Conservation (phyloP, 805 yeast species). For the Candida alai region DNA sequence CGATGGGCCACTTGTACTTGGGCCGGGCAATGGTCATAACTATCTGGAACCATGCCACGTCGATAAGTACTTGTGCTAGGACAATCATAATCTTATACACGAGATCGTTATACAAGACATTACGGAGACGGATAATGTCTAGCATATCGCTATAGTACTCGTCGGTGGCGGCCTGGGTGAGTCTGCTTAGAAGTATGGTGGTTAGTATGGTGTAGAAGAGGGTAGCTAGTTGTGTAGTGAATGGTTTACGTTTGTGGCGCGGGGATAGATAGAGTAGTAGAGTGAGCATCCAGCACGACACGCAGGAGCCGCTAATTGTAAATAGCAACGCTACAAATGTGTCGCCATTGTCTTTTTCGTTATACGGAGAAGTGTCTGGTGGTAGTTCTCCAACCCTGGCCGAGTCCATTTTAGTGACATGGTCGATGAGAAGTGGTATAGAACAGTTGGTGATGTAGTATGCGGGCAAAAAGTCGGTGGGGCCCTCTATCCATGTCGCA, state of each 20-base stretch:
- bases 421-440: constrained; percentile 20
- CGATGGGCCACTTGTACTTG: constrained; percentile 24
- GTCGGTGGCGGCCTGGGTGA: constrained; percentile 41
- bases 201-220: constrained; percentile 50
- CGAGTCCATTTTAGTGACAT: constrained; percentile 4
- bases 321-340: constrained; percentile 45
- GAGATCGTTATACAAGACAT: constrained; percentile 32
- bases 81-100: constrained; percentile 36
- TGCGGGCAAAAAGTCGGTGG: constrained; percentile 30
- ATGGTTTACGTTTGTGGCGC: constrained; percentile 50
- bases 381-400: background rate
- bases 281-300: constrained; percentile 69
- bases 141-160: constrained; percentile 56
- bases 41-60: constrained; percentile 55
- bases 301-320: constrained; percentile 51
- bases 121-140: constrained; percentile 43
- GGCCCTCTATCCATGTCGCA: constrained; percentile 13
- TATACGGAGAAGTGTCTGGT: constrained; percentile 22
- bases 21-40: constrained; percentile 30
- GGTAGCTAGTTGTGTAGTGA: constrained; percentile 55
- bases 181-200: constrained; percentile 46
- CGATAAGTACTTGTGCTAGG: constrained; percentile 42
- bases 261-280: constrained; percentile 52
- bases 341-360: constrained; percentile 35
- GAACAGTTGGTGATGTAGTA: constrained; percentile 48